Percentiles rank a stretch among this genome's conserved stretches.
Evolutionary conservation across 2,329 filamentous ascomycete species (phyloP).

Genomic region (Pseudogymnoascus sp.): DNA sequence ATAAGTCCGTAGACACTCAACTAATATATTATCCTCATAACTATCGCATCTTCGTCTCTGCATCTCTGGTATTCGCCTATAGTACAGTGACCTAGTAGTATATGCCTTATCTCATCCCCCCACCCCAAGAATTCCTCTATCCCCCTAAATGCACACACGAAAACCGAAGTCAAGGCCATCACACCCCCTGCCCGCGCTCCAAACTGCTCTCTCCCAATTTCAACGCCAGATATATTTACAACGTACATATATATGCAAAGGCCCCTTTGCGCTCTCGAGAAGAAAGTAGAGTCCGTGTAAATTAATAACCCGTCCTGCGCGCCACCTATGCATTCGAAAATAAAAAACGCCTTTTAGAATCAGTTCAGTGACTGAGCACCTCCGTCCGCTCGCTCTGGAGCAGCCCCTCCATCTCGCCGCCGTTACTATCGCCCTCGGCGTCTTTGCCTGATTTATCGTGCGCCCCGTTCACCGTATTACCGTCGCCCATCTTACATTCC

Average conservation of each 20-base stretch:
- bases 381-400: not conserved
- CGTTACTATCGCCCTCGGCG: not conserved
- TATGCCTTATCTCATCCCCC: not conserved
- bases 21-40: not conserved
- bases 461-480: not conserved
- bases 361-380: not conserved
- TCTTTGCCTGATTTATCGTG: not conserved
- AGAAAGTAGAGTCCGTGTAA: not conserved
- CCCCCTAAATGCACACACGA: not conserved
- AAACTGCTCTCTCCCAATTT: not conserved
- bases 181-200: not conserved
- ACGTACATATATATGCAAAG: slow-evolving; percentile 7
- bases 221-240: slow-evolving; percentile 6
- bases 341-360: not conserved
- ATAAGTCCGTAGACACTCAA: not conserved
- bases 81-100: slow-evolving; percentile 1
- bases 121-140: not conserved
- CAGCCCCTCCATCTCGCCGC: not conserved
- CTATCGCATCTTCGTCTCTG: not conserved
- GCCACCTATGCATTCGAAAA: not conserved
- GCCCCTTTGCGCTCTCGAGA: not conserved
- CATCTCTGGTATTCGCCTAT: not conserved
- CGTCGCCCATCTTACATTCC: not conserved
- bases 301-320: not conserved
- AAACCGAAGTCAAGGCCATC: not conserved